These are phyloP conservation scores for Carpinus fangiana DNA, from an alignment of 306 rosid species.

Conservation along the genomic window DNA sequence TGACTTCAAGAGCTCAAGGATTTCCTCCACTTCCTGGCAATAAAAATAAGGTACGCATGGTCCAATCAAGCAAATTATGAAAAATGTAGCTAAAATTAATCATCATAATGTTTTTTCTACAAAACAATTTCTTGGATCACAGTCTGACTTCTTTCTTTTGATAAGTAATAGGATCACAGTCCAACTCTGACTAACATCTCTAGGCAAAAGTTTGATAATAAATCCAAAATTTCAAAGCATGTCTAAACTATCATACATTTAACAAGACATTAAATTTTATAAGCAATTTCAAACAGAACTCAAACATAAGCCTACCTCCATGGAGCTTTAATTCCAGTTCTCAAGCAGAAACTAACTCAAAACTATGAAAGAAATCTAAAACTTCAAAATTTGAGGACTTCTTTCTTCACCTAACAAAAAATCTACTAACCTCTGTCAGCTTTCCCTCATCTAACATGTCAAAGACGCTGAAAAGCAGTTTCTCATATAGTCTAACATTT, in stretches of 20 bases:
- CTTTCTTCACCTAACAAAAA: conserved; percentile 30
- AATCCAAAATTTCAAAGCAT: neutral
- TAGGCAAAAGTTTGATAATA: conserved; percentile 1
- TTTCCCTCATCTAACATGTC: conserved; percentile 98
- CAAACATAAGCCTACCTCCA: neutral
- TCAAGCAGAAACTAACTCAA: neutral
- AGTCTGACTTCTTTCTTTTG: neutral
- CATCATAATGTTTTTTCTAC: conserved; percentile 10
- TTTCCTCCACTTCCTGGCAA: conserved; percentile 92
- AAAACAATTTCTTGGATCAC: conserved; percentile 7
- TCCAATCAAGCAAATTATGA: conserved; percentile 16
- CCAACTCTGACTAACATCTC: conserved; percentile 11
- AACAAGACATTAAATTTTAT: too few species aligned
- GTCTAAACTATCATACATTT: neutral
- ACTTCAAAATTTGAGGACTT: conserved; percentile 23
- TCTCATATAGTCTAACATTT: conserved; percentile 88
- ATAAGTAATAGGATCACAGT: neutral
- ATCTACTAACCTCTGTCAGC: conserved; percentile 80
- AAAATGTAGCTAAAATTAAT: neutral
- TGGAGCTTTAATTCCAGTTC: conserved; percentile 9
- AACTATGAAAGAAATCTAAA: conserved; percentile 1
- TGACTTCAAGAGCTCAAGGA: conserved; percentile 93
- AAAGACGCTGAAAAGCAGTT: conserved; percentile 84
- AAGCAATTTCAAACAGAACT: neutral
- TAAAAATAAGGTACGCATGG: conserved; percentile 32